Evolutionary conservation across 257 asterid species (phyloP), one percentile per base, ranked within the genome.

Genomic region (Solanum raphanifolium): DNA sequence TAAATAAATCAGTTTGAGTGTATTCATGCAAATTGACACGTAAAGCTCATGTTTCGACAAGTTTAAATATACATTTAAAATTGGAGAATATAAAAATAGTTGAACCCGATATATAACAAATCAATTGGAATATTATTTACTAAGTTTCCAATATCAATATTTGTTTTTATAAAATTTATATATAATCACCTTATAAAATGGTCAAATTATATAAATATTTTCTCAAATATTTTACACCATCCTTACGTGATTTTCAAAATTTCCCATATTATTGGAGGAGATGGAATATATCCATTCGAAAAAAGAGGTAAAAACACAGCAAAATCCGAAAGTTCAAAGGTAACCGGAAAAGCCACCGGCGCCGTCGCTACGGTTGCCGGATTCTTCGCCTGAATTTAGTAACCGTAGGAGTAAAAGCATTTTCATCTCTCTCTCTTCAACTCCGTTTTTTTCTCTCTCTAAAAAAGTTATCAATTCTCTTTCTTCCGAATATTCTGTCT

Each of bases 21-120:
- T 60, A 55, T 1, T 60, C 6, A 23, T 8, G 29, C 3, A 23
- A 60, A 60, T 60, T 23, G 0, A 21, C 15, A 60, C 12, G 0
- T 55, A 55, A 20, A n/a, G 0, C 0, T 1, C 13, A n/a, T 60
- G 27, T 9, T 12, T 9, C 0, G 1, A 21, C 6, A 4, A 58
- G 0, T 58, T 18, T 55, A 43, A 12, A 13, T 48, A 48, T 48
- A 15, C 60, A 5, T 2, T 15, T 1, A 48, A 48, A 48, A 5
- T 48, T 16, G 0, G 3, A 48, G 6, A 16, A 5, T 15, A 2
- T 48, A 52, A 16, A 16, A 52, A 0, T 2, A 5, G 3, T 16
- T 15, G 23, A 52, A 52, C 60, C 9, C 60, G 1, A 2, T 52
- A 52, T 52, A 2, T 52, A 52, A 21, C 68, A 60, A 21, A 21